Evolutionary conservation across 306 rosid genomes (phyloP).

Genomic region (Parietaria judaica): DNA sequence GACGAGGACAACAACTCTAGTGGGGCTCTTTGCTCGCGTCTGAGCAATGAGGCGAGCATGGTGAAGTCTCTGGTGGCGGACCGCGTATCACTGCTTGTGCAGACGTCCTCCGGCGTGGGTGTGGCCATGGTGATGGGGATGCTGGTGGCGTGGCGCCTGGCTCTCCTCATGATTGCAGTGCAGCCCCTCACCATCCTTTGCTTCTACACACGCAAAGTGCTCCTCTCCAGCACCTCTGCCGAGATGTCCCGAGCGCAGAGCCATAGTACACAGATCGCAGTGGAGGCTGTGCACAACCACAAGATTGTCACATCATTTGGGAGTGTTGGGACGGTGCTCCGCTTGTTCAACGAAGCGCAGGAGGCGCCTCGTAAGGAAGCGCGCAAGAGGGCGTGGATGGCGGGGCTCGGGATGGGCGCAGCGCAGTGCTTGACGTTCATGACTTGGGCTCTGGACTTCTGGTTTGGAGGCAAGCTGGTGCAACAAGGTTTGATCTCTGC

Average conservation of each 20-base stretch:
- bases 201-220: conserved; percentile 74
- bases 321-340: conserved; percentile 47
- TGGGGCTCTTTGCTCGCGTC: conserved; percentile 81
- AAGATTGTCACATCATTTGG: conserved; percentile 77
- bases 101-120: conserved; percentile 74
- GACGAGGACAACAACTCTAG: conserved; percentile 77
- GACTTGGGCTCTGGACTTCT: conserved; percentile 97
- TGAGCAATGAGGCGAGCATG: conserved; percentile 84
- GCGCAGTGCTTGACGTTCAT: conserved; percentile 90
- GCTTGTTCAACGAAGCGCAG: conserved; percentile 70
- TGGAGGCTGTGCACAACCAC: conserved; percentile 85
- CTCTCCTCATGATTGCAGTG: conserved; percentile 81
- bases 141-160: conserved; percentile 84
- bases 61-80: conserved; percentile 92
- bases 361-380: conserved; percentile 81
- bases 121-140: conserved; percentile 88
- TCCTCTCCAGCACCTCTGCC: conserved; percentile 64
- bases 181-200: conserved; percentile 83
- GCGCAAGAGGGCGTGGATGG: conserved; percentile 77
- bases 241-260: conserved; percentile 71
- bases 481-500: conserved; percentile 60
- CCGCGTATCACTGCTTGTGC: conserved; percentile 63
- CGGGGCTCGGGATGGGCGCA: conserved; percentile 92
- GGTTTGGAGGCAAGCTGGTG: conserved; percentile 90
- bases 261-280: conserved; percentile 84